phyloP scores from a whole-genome alignment of 1,139 yeast genomes.

The Suhomyces bokatorum region DNA sequence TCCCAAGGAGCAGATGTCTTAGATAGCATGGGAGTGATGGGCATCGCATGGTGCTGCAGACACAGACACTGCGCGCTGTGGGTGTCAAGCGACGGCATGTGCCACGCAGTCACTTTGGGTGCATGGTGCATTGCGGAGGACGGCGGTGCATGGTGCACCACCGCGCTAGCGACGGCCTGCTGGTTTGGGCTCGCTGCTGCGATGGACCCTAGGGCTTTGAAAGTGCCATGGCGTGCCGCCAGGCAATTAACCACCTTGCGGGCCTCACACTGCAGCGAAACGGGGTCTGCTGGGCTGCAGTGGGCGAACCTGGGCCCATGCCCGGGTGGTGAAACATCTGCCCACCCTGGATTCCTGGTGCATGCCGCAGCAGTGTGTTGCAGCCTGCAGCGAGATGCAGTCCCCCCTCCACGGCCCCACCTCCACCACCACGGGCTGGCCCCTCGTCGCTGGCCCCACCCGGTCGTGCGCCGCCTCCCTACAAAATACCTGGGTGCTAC shows the following conservation, averaged over 20 bases:
- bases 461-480: background rate
- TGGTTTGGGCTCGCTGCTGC: no score
- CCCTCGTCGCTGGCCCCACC: no score
- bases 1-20: background rate
- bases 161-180: no score
- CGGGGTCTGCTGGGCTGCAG: background rate
- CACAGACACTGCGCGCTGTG: no score
- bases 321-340: background rate
- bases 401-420: no score
- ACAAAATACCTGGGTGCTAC: constrained; percentile 2
- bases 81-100: background rate
- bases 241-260: no score
- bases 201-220: no score
- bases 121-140: background rate
- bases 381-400: background rate
- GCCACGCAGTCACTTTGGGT: background rate
- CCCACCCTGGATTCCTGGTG: background rate
- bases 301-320: background rate
- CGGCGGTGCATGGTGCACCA: background rate
- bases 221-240: no score
- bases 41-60: background rate
- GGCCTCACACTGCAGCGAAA: background rate
- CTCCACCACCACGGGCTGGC: no score
- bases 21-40: background rate
- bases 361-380: background rate